Base-by-base conservation (phyloP, 148 eudicot genomes). In the Cornus florida region DNA sequence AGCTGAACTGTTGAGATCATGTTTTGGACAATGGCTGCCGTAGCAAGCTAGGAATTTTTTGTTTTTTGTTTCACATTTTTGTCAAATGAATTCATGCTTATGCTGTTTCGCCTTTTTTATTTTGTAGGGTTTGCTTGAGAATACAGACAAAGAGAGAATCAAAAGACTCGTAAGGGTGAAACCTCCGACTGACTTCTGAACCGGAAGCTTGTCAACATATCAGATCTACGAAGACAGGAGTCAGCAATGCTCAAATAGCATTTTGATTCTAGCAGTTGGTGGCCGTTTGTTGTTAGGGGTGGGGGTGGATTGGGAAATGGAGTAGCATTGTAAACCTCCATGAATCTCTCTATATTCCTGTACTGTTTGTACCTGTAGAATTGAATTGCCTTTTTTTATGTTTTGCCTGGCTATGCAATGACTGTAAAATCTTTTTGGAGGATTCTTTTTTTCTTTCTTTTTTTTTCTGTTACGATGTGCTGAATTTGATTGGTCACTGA, bases 61-160 rank as follows among this genome's bases (percentile, higher is more conserved):
- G 33, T 31, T 39, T 16, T 71, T 28, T 75, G 14, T 74, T 76
- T 59, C 57, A 33, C 22, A 20, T 24, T 38, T 53, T 22, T 81
- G 38, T 20, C n/a, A 46, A 10, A 7, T 60, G 62, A 46, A 41
- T 50, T 82, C 33, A 31, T 31, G 50, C 66, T 77, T 39, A 56
- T 72, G 78, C 35, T 20, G 32, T 70, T 33, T 22, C 68, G 71
- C 10, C 57, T n/a, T 17, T 3, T 35, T 71, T 24, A 33, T 64
- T 16, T 39, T 83, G 77, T 84, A 96, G 99, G 99, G 99, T 50
- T 85, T 93, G 81, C 75, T 96, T 83, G 99, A 95, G 90, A 95
- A 93, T 81, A 93, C 97, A 2, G 97, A 95, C 73, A 95, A 92
- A 85, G 99, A 95, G 32, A 84, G 99, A 82, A 92, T 95, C 88